Evolutionary conservation across 192 early-diverging fungal species (phyloP).

Genomic region (Allomyces macrogynus): DNA sequence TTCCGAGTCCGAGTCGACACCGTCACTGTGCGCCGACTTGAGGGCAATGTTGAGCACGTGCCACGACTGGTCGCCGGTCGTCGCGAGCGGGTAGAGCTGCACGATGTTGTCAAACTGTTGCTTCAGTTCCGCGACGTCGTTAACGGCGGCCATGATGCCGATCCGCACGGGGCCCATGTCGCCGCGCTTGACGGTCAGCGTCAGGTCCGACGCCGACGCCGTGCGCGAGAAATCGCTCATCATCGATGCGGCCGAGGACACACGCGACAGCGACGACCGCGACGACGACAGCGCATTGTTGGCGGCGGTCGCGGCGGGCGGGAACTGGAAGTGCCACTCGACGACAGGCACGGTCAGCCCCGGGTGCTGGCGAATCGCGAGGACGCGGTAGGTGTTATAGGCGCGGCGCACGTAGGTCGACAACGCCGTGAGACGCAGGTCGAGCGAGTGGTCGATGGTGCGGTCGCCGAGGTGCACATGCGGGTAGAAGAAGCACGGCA

Average conservation of each 20-base stretch:
- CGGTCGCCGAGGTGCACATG: conserved; percentile 20
- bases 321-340: conserved; percentile 25
- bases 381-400: conserved; percentile 90
- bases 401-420: conserved; percentile 94
- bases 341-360: conserved; percentile 38
- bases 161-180: conserved; percentile 66
- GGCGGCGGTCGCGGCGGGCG: not conserved
- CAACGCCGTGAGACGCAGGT: conserved; percentile 52
- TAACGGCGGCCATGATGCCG: conserved; percentile 64
- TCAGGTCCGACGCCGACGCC: conserved; percentile 20
- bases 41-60: conserved; percentile 6
- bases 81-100: conserved; percentile 28
- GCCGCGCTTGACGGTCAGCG: conserved; percentile 55
- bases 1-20: not conserved
- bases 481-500: conserved; percentile 77
- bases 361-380: conserved; percentile 54
- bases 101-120: conserved; percentile 33
- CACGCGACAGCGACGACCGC: not conserved
- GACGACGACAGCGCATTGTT: not conserved
- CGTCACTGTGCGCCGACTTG: conserved; percentile 4
- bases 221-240: conserved; percentile 11
- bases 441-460: not conserved
- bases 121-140: conserved; percentile 48
- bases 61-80: not conserved
- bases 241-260: conserved; percentile 7